phyloP scores from a whole-genome alignment of 78 protist genomes.

The Bodo saltans region DNA sequence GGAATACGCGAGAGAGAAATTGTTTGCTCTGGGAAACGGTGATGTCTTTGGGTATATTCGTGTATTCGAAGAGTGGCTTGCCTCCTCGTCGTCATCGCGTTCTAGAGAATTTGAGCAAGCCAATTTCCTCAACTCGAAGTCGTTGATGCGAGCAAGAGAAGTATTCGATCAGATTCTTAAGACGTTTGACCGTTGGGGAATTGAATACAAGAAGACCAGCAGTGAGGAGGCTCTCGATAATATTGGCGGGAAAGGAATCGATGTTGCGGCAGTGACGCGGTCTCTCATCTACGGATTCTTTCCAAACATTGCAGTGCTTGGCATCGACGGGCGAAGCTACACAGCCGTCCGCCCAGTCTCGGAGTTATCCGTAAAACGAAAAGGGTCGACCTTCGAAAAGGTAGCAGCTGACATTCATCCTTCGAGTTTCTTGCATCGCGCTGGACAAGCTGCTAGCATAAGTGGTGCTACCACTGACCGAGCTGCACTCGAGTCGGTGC shows the following conservation, averaged over 20 bases:
- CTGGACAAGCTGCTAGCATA: neutral
- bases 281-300: constrained; percentile 77
- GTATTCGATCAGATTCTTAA: constrained; percentile 91
- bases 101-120: constrained; percentile 82
- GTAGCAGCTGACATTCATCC: neutral
- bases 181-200: constrained; percentile 40
- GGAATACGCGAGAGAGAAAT: constrained; percentile 63
- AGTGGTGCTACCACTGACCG: neutral
- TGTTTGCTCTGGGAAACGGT: constrained; percentile 33
- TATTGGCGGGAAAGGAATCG: constrained; percentile 27
- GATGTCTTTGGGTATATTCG: constrained; percentile 46
- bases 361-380: too few species aligned
- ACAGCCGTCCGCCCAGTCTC: too few species aligned
- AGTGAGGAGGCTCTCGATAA: constrained; percentile 48
- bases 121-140: constrained; percentile 75
- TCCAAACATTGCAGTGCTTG: constrained; percentile 63
- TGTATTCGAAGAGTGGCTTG: constrained; percentile 82
- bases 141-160: constrained; percentile 89
- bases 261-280: constrained; percentile 66
- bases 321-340: constrained; percentile 24
- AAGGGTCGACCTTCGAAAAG: too few species aligned
- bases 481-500: neutral
- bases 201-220: too few species aligned
- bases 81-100: constrained; percentile 94
- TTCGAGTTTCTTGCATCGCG: neutral